These are phyloP conservation scores for Coemansia umbellata DNA, from an alignment of 192 early-diverging fungal species.

Conservation along the genomic window DNA sequence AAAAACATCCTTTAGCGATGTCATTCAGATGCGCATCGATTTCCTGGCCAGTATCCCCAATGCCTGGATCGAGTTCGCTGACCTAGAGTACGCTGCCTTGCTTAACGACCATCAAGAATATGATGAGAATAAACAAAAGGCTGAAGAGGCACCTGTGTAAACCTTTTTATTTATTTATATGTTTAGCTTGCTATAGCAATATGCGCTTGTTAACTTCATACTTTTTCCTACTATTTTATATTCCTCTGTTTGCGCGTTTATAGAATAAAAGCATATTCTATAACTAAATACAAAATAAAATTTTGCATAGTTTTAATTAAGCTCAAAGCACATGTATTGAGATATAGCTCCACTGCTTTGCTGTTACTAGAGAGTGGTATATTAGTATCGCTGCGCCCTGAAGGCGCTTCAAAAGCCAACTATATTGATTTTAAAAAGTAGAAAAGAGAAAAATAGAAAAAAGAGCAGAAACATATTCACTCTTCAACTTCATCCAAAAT, in stretches of 20 bases:
- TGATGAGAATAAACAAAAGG: background rate
- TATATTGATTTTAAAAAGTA: too few species aligned
- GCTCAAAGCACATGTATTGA: too few species aligned
- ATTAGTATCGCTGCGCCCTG: too few species aligned
- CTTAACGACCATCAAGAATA: constrained; percentile 42
- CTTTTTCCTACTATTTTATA: too few species aligned
- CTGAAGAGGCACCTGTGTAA: background rate
- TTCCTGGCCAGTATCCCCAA: constrained; percentile 48
- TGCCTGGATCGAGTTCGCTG: constrained; percentile 52
- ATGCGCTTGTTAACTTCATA: too few species aligned
- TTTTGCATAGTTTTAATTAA: too few species aligned
- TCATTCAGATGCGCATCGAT: constrained; percentile 45
- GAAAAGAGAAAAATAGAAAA: background rate
- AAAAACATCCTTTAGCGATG: constrained; percentile 27
- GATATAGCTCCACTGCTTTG: background rate
- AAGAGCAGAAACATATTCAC: background rate
- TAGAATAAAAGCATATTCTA: too few species aligned
- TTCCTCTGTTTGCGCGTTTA: too few species aligned
- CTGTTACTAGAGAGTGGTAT: background rate
- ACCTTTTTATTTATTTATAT: too few species aligned
- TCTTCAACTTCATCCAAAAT: constrained; percentile 44
- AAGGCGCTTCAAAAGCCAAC: too few species aligned
- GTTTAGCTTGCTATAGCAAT: too few species aligned
- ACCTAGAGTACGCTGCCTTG: constrained; percentile 49
- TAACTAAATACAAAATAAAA: too few species aligned